These are phyloP conservation scores for Septoria petroselini DNA, from an alignment of 2,329 filamentous ascomycete genomes.

Conservation along the genomic window DNA sequence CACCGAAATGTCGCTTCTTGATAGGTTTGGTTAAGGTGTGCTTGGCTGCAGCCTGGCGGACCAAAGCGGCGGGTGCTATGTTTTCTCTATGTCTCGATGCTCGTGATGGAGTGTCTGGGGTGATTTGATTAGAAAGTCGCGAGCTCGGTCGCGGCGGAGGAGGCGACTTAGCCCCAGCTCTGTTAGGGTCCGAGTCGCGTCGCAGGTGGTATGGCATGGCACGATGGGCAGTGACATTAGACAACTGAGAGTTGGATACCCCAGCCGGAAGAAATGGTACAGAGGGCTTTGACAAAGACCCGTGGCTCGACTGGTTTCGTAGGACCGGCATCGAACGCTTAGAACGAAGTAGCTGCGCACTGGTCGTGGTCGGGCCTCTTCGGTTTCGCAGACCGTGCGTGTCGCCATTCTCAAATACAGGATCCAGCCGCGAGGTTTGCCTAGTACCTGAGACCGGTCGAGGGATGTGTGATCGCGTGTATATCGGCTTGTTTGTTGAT, in stretches of 20 bases:
- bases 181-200: slow-evolving; percentile 70
- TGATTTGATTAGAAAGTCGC: slow-evolving; percentile 48
- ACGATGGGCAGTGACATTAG: slow-evolving; percentile 70
- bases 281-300: slow-evolving; percentile 60
- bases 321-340: slow-evolving; percentile 62
- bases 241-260: slow-evolving; percentile 67
- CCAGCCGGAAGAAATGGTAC: slow-evolving; percentile 79
- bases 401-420: slow-evolving; percentile 84
- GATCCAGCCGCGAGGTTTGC: slow-evolving; percentile 69
- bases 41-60: slow-evolving; percentile 56
- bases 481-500: slow-evolving; percentile 40
- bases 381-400: slow-evolving; percentile 63
- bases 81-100: slow-evolving; percentile 38
- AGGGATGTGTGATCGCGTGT: slow-evolving; percentile 67
- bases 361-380: slow-evolving; percentile 52
- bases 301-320: slow-evolving; percentile 43
- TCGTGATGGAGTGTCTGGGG: slow-evolving; percentile 51
- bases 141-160: slow-evolving; percentile 45
- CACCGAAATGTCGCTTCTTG: slow-evolving; percentile 72
- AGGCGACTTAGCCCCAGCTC: slow-evolving; percentile 45
- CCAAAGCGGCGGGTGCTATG: slow-evolving; percentile 50
- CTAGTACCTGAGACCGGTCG: slow-evolving; percentile 61
- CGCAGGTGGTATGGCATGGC: slow-evolving; percentile 65
- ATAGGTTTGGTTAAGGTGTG: slow-evolving; percentile 72
- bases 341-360: slow-evolving; percentile 54